Evolutionary conservation across 1,139 yeast species (phyloP).

Genomic region (Zygoascus hellenicus): DNA sequence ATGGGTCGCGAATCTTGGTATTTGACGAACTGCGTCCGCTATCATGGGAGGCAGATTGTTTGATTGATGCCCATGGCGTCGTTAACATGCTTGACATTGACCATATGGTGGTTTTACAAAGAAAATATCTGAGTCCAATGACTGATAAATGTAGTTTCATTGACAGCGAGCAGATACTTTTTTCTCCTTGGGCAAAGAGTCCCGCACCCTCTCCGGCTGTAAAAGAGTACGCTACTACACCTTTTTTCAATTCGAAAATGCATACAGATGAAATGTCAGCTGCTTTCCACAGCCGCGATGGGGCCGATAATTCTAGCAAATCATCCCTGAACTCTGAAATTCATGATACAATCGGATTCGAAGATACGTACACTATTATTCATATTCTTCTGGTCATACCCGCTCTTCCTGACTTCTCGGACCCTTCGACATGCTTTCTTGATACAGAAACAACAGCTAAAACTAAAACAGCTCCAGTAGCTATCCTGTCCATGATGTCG

Average conservation of each 20-base stretch:
- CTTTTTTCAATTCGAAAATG: constrained; percentile 22
- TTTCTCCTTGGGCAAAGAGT: constrained; percentile 32
- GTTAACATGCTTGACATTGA: constrained; percentile 28
- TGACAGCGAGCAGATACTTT: constrained; percentile 30
- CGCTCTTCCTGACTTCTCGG: constrained; percentile 4
- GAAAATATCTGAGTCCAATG: constrained; percentile 22
- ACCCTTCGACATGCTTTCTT: constrained; percentile 7
- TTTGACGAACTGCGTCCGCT: constrained; percentile 27
- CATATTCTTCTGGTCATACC: constrained; percentile 31
- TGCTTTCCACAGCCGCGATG: constrained; percentile 21
- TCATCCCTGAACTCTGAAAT: constrained; percentile 13
- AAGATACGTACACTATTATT: constrained; percentile 30
- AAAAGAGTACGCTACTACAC: constrained; percentile 25
- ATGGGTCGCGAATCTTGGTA: constrained; percentile 11
- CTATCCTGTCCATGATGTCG: constrained; percentile 32
- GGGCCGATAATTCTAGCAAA: constrained; percentile 12
- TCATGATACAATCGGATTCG: constrained; percentile 28
- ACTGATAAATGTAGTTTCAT: constrained; percentile 10
- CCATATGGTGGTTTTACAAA: constrained; percentile 27
- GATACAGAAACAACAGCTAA: constrained; percentile 4
- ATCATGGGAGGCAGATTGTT: constrained; percentile 31
- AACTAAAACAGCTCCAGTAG: constrained; percentile 27
- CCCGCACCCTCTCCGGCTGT: constrained; percentile 35
- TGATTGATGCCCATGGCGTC: constrained; percentile 31
- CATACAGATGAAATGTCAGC: constrained; percentile 21